Conservation (phyloP, 805 yeast species). For the Kuraishia ogatae region DNA sequence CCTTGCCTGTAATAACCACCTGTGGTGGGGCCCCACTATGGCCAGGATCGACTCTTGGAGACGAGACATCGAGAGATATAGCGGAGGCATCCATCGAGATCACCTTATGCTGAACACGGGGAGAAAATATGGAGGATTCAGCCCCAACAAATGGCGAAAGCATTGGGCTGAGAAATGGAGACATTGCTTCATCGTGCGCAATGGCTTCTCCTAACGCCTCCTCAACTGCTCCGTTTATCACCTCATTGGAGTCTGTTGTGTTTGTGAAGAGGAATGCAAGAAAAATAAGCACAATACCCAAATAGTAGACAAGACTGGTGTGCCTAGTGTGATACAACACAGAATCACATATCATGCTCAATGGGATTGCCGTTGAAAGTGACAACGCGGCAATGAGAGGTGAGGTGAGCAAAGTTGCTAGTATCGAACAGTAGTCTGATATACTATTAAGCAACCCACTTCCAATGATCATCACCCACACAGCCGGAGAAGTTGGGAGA, state of each 20-base stretch:
- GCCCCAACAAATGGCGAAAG: background rate
- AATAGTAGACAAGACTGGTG: conserved; percentile 25
- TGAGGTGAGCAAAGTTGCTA: conserved; percentile 43
- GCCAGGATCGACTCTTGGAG: no score
- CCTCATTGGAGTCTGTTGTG: conserved; percentile 34
- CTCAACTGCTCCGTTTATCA: conserved; percentile 37
- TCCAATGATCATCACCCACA: conserved; percentile 24
- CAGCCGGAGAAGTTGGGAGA: conserved; percentile 29
- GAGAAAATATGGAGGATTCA: background rate
- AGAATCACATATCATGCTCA: conserved; percentile 40
- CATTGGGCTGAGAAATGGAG: conserved; percentile 37
- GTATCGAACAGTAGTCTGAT: conserved; percentile 41
- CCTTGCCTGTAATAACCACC: background rate
- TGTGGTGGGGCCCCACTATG: background rate
- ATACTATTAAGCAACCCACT: conserved; percentile 37
- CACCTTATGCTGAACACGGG: background rate
- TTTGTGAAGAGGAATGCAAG: conserved; percentile 38
- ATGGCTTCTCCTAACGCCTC: conserved; percentile 40
- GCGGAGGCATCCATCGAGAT: background rate
- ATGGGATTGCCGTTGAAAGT: conserved; percentile 42
- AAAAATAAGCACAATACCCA: conserved; percentile 40
- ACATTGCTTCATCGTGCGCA: conserved; percentile 31
- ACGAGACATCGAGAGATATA: background rate
- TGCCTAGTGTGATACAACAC: conserved; percentile 23
- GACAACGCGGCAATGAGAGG: conserved; percentile 45